Conservation (phyloP, 306 rosid species). For the Pyrus betulifolia region DNA sequence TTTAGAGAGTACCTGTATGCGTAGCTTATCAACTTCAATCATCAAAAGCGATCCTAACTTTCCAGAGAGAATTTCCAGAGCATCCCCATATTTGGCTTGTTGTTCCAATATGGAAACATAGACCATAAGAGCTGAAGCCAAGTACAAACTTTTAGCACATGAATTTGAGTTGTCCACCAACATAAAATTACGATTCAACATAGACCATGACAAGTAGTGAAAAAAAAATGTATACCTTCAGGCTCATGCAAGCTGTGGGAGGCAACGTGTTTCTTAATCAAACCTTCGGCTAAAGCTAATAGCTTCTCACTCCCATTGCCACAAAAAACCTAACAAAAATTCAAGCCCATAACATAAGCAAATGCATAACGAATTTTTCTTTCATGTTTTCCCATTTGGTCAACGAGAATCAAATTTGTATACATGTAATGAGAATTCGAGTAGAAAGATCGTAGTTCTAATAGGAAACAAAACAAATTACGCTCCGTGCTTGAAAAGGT, state of each 20-base stretch:
- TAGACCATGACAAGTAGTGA: conserved; percentile 1
- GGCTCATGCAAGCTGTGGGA: conserved; percentile 92
- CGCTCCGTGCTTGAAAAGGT: not conserved
- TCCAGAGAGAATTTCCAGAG: conserved; percentile 87
- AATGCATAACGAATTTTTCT: not conserved
- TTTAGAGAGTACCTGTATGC: conserved; percentile 71
- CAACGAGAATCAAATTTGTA: not conserved
- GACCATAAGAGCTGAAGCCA: conserved; percentile 72
- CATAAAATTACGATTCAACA: not conserved
- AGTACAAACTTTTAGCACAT: conserved; percentile 18
- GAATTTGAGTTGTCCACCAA: not conserved
- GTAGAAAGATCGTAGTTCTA: not conserved
- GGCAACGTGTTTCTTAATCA: conserved; percentile 85
- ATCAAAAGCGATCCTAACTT: conserved; percentile 72
- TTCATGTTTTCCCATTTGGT: not conserved
- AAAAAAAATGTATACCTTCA: conserved; percentile 52
- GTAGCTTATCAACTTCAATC: conserved; percentile 86
- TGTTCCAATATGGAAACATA: conserved; percentile 87
- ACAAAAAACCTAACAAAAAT: conserved; percentile 56
- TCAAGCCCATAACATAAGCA: conserved; percentile 18
- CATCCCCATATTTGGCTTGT: conserved; percentile 90
- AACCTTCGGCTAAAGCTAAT: conserved; percentile 86
- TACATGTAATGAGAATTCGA: not conserved
- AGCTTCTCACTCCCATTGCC: conserved; percentile 84
- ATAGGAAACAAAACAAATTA: not conserved